Base-by-base conservation (phyloP, 257 asterid genomes). In the Euphrasia confusa region DNA sequence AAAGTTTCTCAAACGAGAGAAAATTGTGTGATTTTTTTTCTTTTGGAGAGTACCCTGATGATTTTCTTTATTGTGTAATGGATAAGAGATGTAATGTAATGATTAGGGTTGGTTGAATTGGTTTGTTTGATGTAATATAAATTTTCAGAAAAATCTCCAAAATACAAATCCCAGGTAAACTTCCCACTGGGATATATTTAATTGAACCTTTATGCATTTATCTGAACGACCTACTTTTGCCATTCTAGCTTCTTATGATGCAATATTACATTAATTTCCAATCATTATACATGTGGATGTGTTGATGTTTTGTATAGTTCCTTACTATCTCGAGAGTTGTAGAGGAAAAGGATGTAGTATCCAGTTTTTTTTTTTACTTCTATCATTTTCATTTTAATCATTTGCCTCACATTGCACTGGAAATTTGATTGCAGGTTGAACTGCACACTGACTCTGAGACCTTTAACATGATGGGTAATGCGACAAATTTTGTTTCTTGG, bases 391-490 rank as follows among this genome's bases (percentile, higher is more conserved):
- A 56, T 71, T 49, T 47, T 65, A 64, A 50, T 64, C 66, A 67
- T 57, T 49, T 53, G 15, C 57, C 68, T 74, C 64, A 53, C 60
- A 49, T 39, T 60, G 65, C 30, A 1, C 58, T 72, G 49, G 53
- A 68, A 40, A 28, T 66, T 2, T 77, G 58, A 52, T 60, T 79
- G 86, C 94, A 92, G 99, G 76, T 92, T 76, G 77, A 76, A 62
- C 47, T 89, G 74, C 80, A 71, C 66, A 68, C 89, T 10, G 95
- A 89, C 76, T 58, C 87, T 10, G 94, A 86, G 68, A 79, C 91
- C 54, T 74, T 84, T 70, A 68, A 70, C 54, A 27, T 78, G 48
- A 79, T 89, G 97, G 99, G 97, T 92, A 74, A 83, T 83, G 40
- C 59, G 17, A 13, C 24, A 60, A 12, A 45, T 26, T 33, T 50